A percentile compares a stretch with the other conserved stretches of the same genome.
Conservation (phyloP, 2,329 filamentous ascomycete genomes). For the Sporothrix euskadiensis region DNA sequence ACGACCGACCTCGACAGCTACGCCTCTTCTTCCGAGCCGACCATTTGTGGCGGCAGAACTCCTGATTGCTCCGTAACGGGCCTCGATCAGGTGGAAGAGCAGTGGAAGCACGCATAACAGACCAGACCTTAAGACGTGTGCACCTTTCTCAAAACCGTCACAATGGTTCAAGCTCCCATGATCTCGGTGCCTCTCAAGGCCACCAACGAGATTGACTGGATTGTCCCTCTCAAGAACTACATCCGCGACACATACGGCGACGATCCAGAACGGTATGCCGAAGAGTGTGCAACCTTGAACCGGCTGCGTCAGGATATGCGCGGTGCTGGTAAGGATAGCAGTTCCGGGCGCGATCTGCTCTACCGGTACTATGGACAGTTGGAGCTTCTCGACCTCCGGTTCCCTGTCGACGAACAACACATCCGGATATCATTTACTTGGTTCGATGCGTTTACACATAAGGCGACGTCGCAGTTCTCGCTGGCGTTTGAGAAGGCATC, state of each 20-base stretch:
- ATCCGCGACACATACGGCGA: constrained; percentile 94
- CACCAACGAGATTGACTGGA: constrained; percentile 98
- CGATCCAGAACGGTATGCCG: constrained; percentile 90
- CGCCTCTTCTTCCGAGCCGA: neutral
- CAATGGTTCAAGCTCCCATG: constrained; percentile 88
- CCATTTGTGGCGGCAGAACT: neutral
- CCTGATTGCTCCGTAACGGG: neutral
- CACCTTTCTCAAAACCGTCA: constrained; percentile 23
- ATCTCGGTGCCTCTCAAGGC: constrained; percentile 88
- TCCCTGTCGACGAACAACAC: constrained; percentile 97
- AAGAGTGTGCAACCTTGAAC: constrained; percentile 94
- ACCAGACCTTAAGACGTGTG: neutral
- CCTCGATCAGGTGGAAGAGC: neutral
- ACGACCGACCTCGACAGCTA: neutral
- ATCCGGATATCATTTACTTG: constrained; percentile 99
- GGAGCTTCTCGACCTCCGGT: constrained; percentile 88
- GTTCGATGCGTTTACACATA: constrained; percentile 99
- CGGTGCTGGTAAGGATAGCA: constrained; percentile 94
- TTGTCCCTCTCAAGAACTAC: constrained; percentile 86
- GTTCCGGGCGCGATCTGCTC: constrained; percentile 84
- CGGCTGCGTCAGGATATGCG: constrained; percentile 97
- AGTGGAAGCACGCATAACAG: neutral
- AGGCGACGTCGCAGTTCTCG: constrained; percentile 94
- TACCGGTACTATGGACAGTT: constrained; percentile 98
- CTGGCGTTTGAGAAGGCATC: constrained; percentile 97